phyloP scores from a whole-genome alignment of 2,329 filamentous ascomycete species.

The Sphaerulina vaccinii region DNA sequence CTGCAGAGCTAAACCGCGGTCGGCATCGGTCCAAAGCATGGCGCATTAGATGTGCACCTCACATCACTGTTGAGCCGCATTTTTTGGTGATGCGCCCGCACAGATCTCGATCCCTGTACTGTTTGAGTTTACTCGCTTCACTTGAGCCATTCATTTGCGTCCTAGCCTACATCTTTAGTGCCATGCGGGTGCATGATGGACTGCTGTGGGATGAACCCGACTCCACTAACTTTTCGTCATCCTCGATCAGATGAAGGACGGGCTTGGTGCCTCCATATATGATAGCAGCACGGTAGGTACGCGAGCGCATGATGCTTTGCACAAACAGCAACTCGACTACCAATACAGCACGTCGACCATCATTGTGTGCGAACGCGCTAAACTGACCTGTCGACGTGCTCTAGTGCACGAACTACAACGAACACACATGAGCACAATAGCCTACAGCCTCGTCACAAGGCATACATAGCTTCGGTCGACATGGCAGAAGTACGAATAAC shows the following conservation, averaged over 20 bases:
- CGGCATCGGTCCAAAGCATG: conserved; percentile 1
- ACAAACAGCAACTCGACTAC: conserved; percentile 21
- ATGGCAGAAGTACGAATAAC: conserved; percentile 27
- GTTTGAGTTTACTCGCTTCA: conserved; percentile 25
- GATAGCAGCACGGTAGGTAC: conserved; percentile 16
- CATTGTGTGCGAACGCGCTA: too few species aligned
- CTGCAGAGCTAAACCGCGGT: conserved; percentile 9
- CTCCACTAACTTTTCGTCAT: conserved; percentile 28
- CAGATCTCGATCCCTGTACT: conserved; percentile 25
- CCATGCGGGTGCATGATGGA: conserved; percentile 19
- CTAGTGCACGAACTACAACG: not conserved
- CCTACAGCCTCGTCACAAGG: not conserved
- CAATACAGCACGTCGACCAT: too few species aligned
- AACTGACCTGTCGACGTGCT: not conserved
- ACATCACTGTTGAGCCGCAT: conserved; percentile 21
- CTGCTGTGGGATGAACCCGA: conserved; percentile 24
- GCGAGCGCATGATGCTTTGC: not conserved
- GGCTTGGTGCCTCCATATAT: conserved; percentile 21
- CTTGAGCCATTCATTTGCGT: conserved; percentile 18
- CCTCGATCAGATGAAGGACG: conserved; percentile 19
- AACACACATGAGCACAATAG: not conserved
- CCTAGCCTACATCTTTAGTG: conserved; percentile 24
- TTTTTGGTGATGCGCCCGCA: conserved; percentile 18
- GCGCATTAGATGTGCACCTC: conserved; percentile 18
- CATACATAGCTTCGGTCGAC: not conserved